Conservation (phyloP, 257 asterid species). For the Mitragyna speciosa region DNA sequence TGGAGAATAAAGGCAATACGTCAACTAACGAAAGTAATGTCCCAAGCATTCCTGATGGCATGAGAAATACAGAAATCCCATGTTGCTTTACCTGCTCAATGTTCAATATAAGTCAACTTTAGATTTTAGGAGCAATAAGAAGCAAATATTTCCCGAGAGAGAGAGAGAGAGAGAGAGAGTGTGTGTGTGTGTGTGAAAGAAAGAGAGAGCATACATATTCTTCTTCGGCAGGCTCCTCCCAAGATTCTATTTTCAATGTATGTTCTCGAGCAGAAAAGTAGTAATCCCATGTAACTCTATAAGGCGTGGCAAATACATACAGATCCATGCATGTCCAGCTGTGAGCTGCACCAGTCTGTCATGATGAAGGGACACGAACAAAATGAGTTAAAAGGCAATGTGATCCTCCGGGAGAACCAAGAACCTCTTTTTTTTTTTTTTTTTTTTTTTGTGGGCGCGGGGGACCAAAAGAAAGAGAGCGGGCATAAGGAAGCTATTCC, state of each 20-base stretch:
- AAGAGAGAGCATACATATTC: slow-evolving; percentile 67
- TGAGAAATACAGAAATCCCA: slow-evolving; percentile 91
- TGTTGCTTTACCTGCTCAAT: slow-evolving; percentile 86
- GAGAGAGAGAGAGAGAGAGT: too few species aligned
- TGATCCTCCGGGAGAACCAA: not conserved
- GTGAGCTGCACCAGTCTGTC: slow-evolving; percentile 86
- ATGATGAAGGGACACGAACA: not conserved
- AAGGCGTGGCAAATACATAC: slow-evolving; percentile 97
- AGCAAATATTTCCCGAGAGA: not conserved
- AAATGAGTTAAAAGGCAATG: not conserved
- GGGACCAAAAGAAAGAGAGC: too few species aligned
- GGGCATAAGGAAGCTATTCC: not conserved
- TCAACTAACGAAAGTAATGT: slow-evolving; percentile 90
- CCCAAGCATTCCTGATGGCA: slow-evolving; percentile 99
- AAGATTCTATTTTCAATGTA: slow-evolving; percentile 68
- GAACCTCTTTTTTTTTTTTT: too few species aligned
- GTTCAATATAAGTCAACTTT: slow-evolving; percentile 14
- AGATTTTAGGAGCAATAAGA: not conserved
- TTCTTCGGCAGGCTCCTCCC: slow-evolving; percentile 95
- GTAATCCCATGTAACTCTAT: slow-evolving; percentile 96
- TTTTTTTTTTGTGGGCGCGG: too few species aligned
- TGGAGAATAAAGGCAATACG: slow-evolving; percentile 90
- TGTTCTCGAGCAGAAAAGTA: slow-evolving; percentile 85
- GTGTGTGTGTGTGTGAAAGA: not conserved
- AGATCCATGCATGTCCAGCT: slow-evolving; percentile 99